These are phyloP conservation scores for Ganoderma leucocontextum DNA, from an alignment of 1,284 basidiomycete genomes.

Conservation along the genomic window DNA sequence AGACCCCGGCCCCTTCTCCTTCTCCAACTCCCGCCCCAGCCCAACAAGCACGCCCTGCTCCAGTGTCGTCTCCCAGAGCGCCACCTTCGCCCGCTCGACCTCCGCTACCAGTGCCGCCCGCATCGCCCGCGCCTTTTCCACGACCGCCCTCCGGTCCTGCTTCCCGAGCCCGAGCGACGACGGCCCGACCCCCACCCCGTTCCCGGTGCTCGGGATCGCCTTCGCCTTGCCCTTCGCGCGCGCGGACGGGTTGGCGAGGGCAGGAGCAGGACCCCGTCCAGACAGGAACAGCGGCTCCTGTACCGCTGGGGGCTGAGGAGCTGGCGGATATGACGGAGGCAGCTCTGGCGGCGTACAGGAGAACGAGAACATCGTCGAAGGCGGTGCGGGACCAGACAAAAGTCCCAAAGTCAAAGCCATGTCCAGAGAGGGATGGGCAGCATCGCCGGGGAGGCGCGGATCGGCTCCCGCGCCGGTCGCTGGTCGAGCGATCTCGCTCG, in stretches of 20 bases:
- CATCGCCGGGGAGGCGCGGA: not conserved
- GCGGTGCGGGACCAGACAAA: not conserved
- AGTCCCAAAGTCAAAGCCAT: not conserved
- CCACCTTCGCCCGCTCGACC: slow-evolving; percentile 65
- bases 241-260: slow-evolving; percentile 1
- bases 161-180: slow-evolving; percentile 9
- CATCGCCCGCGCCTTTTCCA: slow-evolving; percentile 57
- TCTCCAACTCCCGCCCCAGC: slow-evolving; percentile 50
- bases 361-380: not conserved
- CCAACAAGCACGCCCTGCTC: slow-evolving; percentile 74
- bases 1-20: slow-evolving; percentile 14
- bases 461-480: not conserved
- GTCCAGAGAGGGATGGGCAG: not conserved
- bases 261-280: not conserved
- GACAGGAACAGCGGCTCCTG: not conserved
- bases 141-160: slow-evolving; percentile 24
- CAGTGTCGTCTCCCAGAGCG: slow-evolving; percentile 77
- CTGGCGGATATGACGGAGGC: too few relatives aligned
- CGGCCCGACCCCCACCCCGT: slow-evolving; percentile 11
- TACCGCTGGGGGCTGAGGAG: not conserved
- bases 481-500: not conserved
- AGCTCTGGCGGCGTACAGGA: not conserved
- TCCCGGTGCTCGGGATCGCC: slow-evolving; percentile 18
- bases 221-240: slow-evolving; percentile 29
- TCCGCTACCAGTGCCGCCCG: slow-evolving; percentile 60